Percentiles rank a stretch among this genome's conserved stretches.
These are phyloP conservation scores for Diaporthe sp. DNA, from an alignment of 2,329 filamentous ascomycete species.

Conservation along the genomic window DNA sequence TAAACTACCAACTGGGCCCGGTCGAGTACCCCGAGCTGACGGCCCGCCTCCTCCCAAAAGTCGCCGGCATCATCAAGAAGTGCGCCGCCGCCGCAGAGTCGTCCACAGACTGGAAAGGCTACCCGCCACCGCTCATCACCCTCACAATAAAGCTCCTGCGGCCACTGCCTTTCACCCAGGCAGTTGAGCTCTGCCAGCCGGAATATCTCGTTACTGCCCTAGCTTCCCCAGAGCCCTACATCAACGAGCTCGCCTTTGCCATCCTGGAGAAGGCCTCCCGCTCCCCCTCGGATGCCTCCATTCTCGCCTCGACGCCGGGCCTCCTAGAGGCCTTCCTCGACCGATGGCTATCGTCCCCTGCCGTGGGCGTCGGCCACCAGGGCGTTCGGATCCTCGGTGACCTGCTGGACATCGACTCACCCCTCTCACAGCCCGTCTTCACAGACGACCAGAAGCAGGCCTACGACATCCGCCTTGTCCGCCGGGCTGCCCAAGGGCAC, in stretches of 20 bases:
- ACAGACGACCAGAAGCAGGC: constrained; percentile 41
- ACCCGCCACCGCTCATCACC: constrained; percentile 65
- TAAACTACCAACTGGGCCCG: constrained; percentile 41
- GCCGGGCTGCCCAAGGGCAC: constrained; percentile 61
- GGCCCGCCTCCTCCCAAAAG: constrained; percentile 65
- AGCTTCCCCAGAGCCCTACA: constrained; percentile 66
- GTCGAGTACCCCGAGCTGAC: constrained; percentile 58
- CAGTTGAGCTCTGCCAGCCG: constrained; percentile 66
- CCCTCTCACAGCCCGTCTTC: constrained; percentile 50
- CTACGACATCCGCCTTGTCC: constrained; percentile 43
- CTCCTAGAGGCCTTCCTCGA: constrained; percentile 63
- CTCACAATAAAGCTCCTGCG: constrained; percentile 69
- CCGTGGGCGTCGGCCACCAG: constrained; percentile 69
- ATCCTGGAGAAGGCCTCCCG: constrained; percentile 69
- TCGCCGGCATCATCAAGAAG: constrained; percentile 66
- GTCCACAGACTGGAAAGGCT: constrained; percentile 34
- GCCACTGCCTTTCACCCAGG: constrained; percentile 65
- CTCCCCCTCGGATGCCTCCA: constrained; percentile 62
- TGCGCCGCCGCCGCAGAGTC: constrained; percentile 56
- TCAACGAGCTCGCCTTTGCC: constrained; percentile 70
- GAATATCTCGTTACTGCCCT: constrained; percentile 67
- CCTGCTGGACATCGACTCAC: constrained; percentile 69
- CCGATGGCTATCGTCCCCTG: constrained; percentile 66
- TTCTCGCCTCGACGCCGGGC: constrained; percentile 63
- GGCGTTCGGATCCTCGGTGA: constrained; percentile 65